Evolutionary conservation across 257 asterid genomes (phyloP), one percentile per base, ranked within the genome.

Genomic region (Penstemon newberryi): DNA sequence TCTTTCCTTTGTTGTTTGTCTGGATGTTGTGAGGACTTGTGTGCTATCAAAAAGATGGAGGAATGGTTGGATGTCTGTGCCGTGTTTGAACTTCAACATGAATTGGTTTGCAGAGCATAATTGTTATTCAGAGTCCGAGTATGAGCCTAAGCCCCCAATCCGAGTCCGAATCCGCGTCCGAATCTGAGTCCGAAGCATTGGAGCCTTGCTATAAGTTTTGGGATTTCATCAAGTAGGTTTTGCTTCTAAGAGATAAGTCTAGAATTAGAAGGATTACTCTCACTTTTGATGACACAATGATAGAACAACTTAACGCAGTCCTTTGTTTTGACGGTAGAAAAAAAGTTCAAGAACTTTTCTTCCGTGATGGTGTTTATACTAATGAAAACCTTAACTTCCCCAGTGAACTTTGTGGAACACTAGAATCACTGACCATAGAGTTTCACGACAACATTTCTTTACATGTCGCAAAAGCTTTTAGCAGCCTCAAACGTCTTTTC

Each of bases 1-100:
- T 33, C 36, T 72, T 40, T 62, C 64, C 12, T 56, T 11, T 54
- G 56, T 77, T 33, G 75, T 63, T 52, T 69, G 72, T 53, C 60
- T 73, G 33, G 75, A 68, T 47, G 69, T 54, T 11, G 65, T 56
- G 49, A 62, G 75, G 60, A 77, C 78, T n/a, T 12, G 65, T 10
- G 60, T 67, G 78, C 65, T 79, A 4, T 74, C 70, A 7, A 71
- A 60, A 66, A 43, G 67, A 67, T 79, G 78, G 80, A 79, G 64
- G 63, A 49, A 33, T 53, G 66, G 63, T 33, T 79, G 77, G 71
- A 15, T 36, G 25, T 50, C 64, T 2, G 15, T 36, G 46, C 80
- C 75, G 36, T 58, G 40, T 47, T 13, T 65, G 60, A 77, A 63
- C 73, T 73, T 78, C 70, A 59, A 60, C 40, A 51, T 65, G 76